Conservation (phyloP, 306 rosid genomes). For the Myrica gale region DNA sequence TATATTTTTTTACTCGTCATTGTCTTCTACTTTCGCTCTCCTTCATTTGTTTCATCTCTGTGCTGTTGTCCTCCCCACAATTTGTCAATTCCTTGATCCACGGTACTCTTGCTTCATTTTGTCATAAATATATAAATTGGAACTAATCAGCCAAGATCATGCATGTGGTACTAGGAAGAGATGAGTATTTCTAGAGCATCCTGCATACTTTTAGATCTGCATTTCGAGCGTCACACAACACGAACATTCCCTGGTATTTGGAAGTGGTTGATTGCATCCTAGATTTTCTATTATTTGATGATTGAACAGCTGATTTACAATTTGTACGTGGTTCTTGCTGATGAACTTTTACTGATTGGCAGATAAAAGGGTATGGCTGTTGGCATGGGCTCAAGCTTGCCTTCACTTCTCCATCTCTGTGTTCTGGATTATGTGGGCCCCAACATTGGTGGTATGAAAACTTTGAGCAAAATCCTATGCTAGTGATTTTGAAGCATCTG, state of each 20-base stretch:
- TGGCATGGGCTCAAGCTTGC: conserved; percentile 90
- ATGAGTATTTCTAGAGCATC: background rate
- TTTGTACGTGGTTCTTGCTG: conserved; percentile 12
- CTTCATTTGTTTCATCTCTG: background rate
- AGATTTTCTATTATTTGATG: background rate
- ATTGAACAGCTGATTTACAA: conserved; percentile 4
- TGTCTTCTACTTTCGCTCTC: background rate
- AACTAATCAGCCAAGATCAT: background rate
- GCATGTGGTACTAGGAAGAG: background rate
- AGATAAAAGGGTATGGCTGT: conserved; percentile 95
- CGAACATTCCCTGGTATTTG: background rate
- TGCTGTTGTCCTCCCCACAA: background rate
- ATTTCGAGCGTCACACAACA: background rate
- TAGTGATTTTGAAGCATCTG: conserved; percentile 7
- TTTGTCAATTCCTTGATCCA: background rate
- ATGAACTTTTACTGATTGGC: conserved; percentile 38
- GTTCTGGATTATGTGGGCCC: conserved; percentile 96
- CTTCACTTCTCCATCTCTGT: conserved; percentile 75
- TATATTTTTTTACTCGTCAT: background rate
- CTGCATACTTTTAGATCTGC: background rate
- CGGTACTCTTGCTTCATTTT: background rate
- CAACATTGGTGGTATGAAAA: conserved; percentile 88
- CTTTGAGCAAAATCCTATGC: background rate
- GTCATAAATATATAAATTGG: background rate
- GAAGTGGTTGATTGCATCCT: background rate